A percentile compares a stretch with the other conserved stretches of the same genome.
Evolutionary conservation across 139 green algal genomes (phyloP).

Genomic region (Astrephomene gubernaculifera): DNA sequence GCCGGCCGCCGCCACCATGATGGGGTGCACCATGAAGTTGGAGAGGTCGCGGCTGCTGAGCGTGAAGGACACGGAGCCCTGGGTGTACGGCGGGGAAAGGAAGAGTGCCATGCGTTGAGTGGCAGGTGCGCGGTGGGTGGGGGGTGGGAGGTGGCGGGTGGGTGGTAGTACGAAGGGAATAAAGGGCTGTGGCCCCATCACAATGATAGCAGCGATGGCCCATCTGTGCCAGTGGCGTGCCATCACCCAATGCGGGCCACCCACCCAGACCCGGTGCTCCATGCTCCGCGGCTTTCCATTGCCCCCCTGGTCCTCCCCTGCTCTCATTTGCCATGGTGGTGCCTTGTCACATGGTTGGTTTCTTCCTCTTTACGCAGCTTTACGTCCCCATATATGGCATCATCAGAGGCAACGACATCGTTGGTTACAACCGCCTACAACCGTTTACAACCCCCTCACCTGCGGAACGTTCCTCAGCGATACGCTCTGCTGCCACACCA

Average conservation of each 20-base stretch:
- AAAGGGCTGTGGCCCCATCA: neutral
- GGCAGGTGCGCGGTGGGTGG: neutral
- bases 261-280: too few relatives aligned
- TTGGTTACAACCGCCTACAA: too few relatives aligned
- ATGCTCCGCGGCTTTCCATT: too few relatives aligned
- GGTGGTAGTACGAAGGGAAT: neutral
- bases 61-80: conserved; percentile 39
- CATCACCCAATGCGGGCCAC: too few relatives aligned
- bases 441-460: neutral
- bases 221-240: too few relatives aligned
- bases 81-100: neutral
- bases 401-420: too few relatives aligned
- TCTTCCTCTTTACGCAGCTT: too few relatives aligned
- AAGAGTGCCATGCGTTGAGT: neutral
- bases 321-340: too few relatives aligned
- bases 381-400: too few relatives aligned
- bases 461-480: conserved; percentile 44
- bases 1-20: conserved; percentile 18
- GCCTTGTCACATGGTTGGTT: too few relatives aligned
- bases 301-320: too few relatives aligned
- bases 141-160: neutral
- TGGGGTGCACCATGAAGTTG: conserved; percentile 44
- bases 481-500: conserved; percentile 47
- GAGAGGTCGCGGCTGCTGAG: conserved; percentile 18
- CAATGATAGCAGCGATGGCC: neutral